phyloP scores from a whole-genome alignment of 176 grass and related monocot genomes.

The Oryza brachyantha region DNA sequence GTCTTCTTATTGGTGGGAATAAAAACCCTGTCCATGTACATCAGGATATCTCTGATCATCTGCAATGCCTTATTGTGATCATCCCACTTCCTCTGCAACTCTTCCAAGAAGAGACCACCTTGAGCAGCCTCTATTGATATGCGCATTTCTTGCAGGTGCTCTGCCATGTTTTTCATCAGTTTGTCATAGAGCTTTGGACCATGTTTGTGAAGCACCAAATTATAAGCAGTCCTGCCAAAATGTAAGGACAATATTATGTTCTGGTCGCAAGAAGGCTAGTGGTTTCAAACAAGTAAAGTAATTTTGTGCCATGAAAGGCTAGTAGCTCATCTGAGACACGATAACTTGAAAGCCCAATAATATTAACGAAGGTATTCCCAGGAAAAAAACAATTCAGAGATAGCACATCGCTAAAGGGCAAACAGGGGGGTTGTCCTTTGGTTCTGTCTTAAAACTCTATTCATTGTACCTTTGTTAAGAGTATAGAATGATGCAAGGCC shows the following conservation, averaged over 20 bases:
- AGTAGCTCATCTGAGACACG: neutral
- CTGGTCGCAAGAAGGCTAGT: neutral
- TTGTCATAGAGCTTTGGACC: slow-evolving; percentile 65
- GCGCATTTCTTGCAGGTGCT: slow-evolving; percentile 67
- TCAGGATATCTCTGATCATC: slow-evolving; percentile 85
- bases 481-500: neutral
- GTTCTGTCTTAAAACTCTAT: neutral
- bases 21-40: slow-evolving; percentile 85
- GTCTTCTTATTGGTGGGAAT: slow-evolving; percentile 58
- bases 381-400: neutral
- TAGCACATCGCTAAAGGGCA: neutral
- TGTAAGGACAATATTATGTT: slow-evolving; percentile 19
- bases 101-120: slow-evolving; percentile 64
- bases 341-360: neutral
- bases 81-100: slow-evolving; percentile 67
- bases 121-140: slow-evolving; percentile 57
- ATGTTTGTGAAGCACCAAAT: slow-evolving; percentile 73
- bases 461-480: neutral
- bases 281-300: slow-evolving; percentile 3
- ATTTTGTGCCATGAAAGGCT: neutral
- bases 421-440: neutral
- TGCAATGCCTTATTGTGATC: slow-evolving; percentile 75
- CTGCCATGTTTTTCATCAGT: slow-evolving; percentile 51
- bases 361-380: neutral
- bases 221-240: slow-evolving; percentile 70